Base-by-base conservation (phyloP, 108 stramenopile genomes). In the Nitzschia inconspicua region DNA sequence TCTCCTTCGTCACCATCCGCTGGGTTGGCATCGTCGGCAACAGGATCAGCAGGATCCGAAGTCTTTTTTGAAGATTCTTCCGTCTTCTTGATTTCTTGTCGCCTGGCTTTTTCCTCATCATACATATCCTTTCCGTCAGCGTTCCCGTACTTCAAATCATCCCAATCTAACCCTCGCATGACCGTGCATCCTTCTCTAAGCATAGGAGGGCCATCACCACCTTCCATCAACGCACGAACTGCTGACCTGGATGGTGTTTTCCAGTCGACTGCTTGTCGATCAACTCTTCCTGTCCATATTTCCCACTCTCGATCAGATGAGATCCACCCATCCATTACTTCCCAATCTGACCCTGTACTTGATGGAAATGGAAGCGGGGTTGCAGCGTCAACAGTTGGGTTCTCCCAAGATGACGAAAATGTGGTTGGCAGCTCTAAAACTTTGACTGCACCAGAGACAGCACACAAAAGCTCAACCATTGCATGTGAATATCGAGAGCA, bases 151-250 rank as follows among this genome's bases (percentile, higher is more conserved):
- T 70, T 51, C 18, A 13, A 30, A 11, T 57, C 67, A 20, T 51
- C 59, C 89, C 89, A 94, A 51, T 90, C 89, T 16, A 59, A 48
- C 11, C 89, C 88, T 47, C 89, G 70, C 79, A 89, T 67, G 7
- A 94, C 93, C 8, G 47, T 47, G 52, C 85, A 87, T 28, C 83
- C 82, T 57, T 80, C 85, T 11, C 78, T 47, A n/a, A 90, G 60
- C 67, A 88, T 73, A 7, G 93, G 93, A 14, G 93, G 93, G 4
- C 93, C 93, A 20, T 94, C 89, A 19, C 91, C 91, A 25, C 86
- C 85, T 64, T 94, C 93, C 85, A 89, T 91, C 22, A 91, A 46
- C 24, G 86, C 66, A 13, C 84, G 70, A 0, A 87, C 84, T 34
- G 71, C 70, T 31, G 80, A 88, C 39, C 79, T 60, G 18, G 73